Base-by-base conservation (phyloP, 805 yeast genomes). In the Saccharomycopsis fermentans region DNA sequence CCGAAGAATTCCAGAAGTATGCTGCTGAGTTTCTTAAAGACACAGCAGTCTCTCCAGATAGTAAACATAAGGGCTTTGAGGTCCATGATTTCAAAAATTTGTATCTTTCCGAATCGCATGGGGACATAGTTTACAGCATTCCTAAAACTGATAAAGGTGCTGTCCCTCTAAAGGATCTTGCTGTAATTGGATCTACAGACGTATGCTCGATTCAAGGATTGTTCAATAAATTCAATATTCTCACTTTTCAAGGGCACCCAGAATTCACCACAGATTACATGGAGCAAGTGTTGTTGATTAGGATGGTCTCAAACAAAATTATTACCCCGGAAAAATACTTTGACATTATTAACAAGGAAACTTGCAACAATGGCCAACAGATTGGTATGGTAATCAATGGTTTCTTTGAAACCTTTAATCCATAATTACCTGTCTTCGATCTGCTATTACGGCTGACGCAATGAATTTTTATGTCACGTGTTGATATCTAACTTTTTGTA, bases 171-270 rank as follows among this genome's bases (percentile, higher is more conserved):
- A 27, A 17, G 9, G 56, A 36, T 17, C 34, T 58, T 21, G 14
- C 9, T 26, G n/a, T 48, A 3, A 71, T 83, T 68, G 86, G 95
- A 0, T 69, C 77, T 5, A 78, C 86, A 6, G 69, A 74, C 0
- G 74, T 69, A 47, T 86, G 96, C 62, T 65, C 71, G 0, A 71
- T 80, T 37, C 97, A 90, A 70, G 95, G 96, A 0, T 71, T 87
- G 32, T 79, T 78, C 58, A 67, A 74, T 24, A 29, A 17, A 6
- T 51, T 32, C 27, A 74, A 77, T 51, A 57, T 86, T 6, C 70
- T 90, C 24, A 81, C 94, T 0, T 79, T 90, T 64, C 97, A 90
- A 70, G 96, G 96, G 0, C 97, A 90, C 66, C 97, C 97, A 0
- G 97, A 90, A 68, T 90, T 87, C 66, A 66, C 72, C 27, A 71